Conservation (phyloP, 129 eudicot species). For the Sambucus nigra region DNA sequence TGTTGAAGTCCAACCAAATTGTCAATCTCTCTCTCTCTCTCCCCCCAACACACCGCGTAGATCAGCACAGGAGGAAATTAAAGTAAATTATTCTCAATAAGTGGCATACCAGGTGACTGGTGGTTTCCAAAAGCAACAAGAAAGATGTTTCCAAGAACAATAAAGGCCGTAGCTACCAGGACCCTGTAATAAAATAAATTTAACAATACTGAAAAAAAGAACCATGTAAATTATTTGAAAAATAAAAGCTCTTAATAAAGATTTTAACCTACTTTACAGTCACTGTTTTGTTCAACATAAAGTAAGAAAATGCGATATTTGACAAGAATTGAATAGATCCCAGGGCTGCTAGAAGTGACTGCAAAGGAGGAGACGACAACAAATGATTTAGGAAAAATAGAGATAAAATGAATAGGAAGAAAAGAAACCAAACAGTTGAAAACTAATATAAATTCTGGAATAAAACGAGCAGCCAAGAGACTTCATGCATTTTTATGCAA, state of each 20-base stretch:
- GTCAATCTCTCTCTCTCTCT: too few relatives aligned
- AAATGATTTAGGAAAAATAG: background rate
- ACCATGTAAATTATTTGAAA: background rate
- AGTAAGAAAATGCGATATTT: slow-evolving; percentile 85
- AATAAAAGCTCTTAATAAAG: background rate
- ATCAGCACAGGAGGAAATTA: background rate
- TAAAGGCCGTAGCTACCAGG: slow-evolving; percentile 80
- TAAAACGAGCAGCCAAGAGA: background rate
- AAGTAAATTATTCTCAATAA: background rate
- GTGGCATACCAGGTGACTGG: slow-evolving; percentile 84
- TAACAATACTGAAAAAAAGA: background rate
- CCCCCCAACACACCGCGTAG: background rate
- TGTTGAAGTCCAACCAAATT: too few relatives aligned
- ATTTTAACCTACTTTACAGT: slow-evolving; percentile 62
- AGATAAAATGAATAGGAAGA: background rate
- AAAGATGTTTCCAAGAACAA: slow-evolving; percentile 86
- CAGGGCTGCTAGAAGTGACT: slow-evolving; percentile 98
- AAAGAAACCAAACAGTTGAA: background rate
- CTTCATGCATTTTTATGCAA: background rate
- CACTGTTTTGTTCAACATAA: slow-evolving; percentile 72
- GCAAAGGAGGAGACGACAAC: slow-evolving; percentile 22
- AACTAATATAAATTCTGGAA: background rate
- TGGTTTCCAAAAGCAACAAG: slow-evolving; percentile 98
- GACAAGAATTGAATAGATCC: slow-evolving; percentile 97
- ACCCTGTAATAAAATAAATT: slow-evolving; percentile 43